phyloP scores from a whole-genome alignment of 108 stramenopile species.

The Pseudonitzschia pungens region DNA sequence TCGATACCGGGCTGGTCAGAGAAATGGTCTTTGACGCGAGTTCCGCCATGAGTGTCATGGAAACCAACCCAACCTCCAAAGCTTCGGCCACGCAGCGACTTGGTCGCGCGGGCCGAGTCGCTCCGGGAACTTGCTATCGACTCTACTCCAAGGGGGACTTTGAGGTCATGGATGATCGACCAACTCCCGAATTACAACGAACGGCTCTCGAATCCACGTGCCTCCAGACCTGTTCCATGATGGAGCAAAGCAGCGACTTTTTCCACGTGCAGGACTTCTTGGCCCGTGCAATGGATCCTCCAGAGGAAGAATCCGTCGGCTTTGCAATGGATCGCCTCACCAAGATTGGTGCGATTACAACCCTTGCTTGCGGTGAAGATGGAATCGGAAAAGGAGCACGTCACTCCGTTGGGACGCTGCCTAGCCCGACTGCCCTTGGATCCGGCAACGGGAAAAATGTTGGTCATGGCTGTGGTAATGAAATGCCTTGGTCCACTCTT shows the following conservation, averaged over 20 bases:
- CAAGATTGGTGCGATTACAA: neutral
- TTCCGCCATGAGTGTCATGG: constrained; percentile 64
- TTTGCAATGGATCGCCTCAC: constrained; percentile 1
- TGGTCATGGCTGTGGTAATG: constrained; percentile 8
- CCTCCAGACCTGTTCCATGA: neutral
- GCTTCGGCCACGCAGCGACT: constrained; percentile 81
- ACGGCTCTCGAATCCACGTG: constrained; percentile 26
- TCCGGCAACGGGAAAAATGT: constrained; percentile 7
- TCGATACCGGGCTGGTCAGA: constrained; percentile 71
- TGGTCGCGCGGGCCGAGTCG: constrained; percentile 82
- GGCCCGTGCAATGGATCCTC: constrained; percentile 5
- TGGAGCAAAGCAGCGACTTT: neutral
- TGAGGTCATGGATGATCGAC: constrained; percentile 30
- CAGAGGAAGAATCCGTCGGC: neutral
- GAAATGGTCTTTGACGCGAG: constrained; percentile 65
- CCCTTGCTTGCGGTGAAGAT: neutral
- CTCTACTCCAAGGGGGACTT: constrained; percentile 60
- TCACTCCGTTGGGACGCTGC: neutral
- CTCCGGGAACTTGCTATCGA: constrained; percentile 78
- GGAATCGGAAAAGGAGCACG: neutral
- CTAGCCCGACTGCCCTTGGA: constrained; percentile 8
- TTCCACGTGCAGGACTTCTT: constrained; percentile 3
- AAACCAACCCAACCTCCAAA: constrained; percentile 60
- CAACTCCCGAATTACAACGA: constrained; percentile 66
- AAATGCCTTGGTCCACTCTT: constrained; percentile 10